Percentiles rank a stretch among this genome's conserved stretches.
phyloP scores from a whole-genome alignment of 345 rosid genomes.

The Balakata baccata region DNA sequence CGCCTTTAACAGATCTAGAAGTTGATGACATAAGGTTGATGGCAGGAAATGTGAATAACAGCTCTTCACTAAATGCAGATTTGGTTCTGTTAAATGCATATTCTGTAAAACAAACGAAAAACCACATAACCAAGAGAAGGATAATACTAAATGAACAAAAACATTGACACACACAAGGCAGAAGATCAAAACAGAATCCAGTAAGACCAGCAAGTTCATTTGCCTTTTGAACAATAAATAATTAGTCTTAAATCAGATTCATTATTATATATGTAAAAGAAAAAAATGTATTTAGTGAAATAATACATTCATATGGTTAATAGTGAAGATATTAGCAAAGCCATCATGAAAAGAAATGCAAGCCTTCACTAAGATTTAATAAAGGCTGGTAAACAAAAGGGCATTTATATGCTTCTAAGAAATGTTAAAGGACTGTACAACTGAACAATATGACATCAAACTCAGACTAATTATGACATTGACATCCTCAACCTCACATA shows the following conservation, averaged over 20 bases:
- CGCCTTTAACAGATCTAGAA: slow-evolving; percentile 70
- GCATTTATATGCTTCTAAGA: background rate
- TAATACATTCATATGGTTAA: background rate
- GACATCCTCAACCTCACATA: background rate
- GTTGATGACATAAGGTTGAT: slow-evolving; percentile 74
- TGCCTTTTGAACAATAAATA: background rate
- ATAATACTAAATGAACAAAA: background rate
- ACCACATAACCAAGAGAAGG: background rate
- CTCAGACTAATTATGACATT: background rate
- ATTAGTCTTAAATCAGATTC: background rate
- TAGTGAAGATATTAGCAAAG: background rate
- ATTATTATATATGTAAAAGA: background rate
- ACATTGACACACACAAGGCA: background rate
- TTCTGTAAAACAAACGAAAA: slow-evolving; percentile 41
- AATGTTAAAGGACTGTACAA: background rate
- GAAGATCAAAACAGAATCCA: background rate
- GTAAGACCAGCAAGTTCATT: background rate
- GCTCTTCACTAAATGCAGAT: slow-evolving; percentile 50
- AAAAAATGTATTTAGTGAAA: background rate
- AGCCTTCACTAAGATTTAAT: background rate
- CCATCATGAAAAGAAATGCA: background rate
- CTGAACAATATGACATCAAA: slow-evolving; percentile 1
- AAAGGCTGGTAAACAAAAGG: background rate
- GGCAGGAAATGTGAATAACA: slow-evolving; percentile 64
- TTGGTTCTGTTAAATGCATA: slow-evolving; percentile 28